These are phyloP conservation scores for Pyronema omphalodes DNA, from an alignment of 495 filamentous ascomycete species.

Conservation along the genomic window DNA sequence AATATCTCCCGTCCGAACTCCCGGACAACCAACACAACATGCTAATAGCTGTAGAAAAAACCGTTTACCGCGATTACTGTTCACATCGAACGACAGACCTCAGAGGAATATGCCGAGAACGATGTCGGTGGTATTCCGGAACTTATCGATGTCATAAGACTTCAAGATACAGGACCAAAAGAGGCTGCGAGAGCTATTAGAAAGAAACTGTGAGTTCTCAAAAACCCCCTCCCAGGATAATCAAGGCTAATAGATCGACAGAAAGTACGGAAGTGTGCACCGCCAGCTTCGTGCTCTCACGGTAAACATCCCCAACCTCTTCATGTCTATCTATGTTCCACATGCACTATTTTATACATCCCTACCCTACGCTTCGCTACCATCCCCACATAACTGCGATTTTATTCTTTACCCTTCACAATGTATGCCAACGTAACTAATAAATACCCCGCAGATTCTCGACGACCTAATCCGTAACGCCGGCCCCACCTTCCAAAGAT, in stretches of 20 bases:
- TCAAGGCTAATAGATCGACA: slow-evolving; percentile 23
- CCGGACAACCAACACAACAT: background rate
- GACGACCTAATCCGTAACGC: slow-evolving; percentile 93
- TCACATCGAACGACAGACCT: slow-evolving; percentile 77
- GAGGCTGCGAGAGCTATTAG: slow-evolving; percentile 85
- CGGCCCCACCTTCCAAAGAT: slow-evolving; percentile 68
- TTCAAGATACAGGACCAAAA: slow-evolving; percentile 70
- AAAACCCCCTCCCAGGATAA: background rate
- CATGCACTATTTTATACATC: too few relatives aligned
- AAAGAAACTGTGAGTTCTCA: slow-evolving; percentile 68
- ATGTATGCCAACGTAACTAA: background rate
- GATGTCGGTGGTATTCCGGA: slow-evolving; percentile 84
- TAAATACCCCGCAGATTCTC: slow-evolving; percentile 28
- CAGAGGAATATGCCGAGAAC: slow-evolving; percentile 75
- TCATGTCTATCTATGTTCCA: too few relatives aligned
- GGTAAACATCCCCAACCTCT: slow-evolving; percentile 26
- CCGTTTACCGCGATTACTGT: slow-evolving; percentile 89
- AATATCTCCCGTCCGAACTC: too few relatives aligned
- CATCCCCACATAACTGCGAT: too few relatives aligned
- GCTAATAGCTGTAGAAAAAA: slow-evolving; percentile 44
- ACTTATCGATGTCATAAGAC: slow-evolving; percentile 77
- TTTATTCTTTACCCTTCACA: too few relatives aligned
- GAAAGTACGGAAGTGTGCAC: slow-evolving; percentile 87
- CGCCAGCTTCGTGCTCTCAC: slow-evolving; percentile 78
- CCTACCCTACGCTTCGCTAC: too few relatives aligned